Evolutionary conservation across 75 land plant genomes (phyloP).

Genomic region (Chamaecyparis obtusa): DNA sequence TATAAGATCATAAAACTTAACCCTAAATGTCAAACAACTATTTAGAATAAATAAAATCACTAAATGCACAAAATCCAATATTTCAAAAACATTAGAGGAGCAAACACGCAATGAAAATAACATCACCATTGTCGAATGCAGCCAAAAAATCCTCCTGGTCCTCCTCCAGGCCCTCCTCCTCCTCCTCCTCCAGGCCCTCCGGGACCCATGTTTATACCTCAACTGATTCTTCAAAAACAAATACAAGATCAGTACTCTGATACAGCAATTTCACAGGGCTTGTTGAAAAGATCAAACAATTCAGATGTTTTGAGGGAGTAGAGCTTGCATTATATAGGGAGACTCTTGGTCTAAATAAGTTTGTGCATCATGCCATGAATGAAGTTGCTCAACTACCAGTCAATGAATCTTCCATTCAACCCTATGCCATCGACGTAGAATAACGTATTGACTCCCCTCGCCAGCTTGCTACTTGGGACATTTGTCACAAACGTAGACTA

Average conservation of each 20-base stretch:
- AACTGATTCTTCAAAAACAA: background rate
- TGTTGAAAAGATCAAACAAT: background rate
- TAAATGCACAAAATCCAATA: background rate
- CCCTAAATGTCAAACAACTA: background rate
- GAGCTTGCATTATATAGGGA: background rate
- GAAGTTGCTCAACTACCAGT: background rate
- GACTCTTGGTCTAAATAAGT: background rate
- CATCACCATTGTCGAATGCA: conserved; percentile 6
- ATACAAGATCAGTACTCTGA: too few species aligned
- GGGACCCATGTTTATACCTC: background rate
- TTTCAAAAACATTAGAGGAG: background rate
- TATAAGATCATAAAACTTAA: background rate
- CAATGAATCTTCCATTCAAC: background rate
- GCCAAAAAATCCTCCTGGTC: background rate
- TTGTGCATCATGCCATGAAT: background rate
- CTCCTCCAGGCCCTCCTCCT: background rate
- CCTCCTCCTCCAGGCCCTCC: background rate
- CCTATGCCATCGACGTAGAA: too few species aligned
- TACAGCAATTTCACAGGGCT: background rate
- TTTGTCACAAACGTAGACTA: too few species aligned
- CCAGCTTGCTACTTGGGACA: too few species aligned
- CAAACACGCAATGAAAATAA: background rate
- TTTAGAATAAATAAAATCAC: too few species aligned
- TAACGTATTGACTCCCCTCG: too few species aligned
- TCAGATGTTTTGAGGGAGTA: background rate